phyloP scores from a whole-genome alignment of 352 stramenopile genomes.

The Phytophthora syringae region DNA sequence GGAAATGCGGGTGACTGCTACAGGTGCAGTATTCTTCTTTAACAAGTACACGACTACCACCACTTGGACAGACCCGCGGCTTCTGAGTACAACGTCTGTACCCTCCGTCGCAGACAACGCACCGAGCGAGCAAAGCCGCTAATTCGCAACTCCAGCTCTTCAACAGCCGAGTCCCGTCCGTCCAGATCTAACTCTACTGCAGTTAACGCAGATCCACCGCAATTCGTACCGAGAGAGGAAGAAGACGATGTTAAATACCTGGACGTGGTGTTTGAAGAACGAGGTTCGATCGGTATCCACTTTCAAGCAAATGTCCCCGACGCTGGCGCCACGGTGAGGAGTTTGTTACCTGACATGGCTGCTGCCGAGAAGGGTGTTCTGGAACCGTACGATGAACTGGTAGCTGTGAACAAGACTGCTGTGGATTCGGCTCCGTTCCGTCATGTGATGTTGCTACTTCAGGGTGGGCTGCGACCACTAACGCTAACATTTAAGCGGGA shows the following conservation, averaged over 20 bases:
- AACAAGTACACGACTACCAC: slow-evolving; percentile 76
- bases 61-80: slow-evolving; percentile 77
- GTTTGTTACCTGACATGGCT: slow-evolving; percentile 63
- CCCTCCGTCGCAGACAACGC: slow-evolving; percentile 10
- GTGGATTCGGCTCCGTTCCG: slow-evolving; percentile 77
- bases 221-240: not conserved
- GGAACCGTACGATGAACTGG: slow-evolving; percentile 67
- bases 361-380: slow-evolving; percentile 55
- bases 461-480: slow-evolving; percentile 78
- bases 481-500: slow-evolving; percentile 80
- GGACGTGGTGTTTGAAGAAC: slow-evolving; percentile 81
- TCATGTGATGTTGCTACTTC: slow-evolving; percentile 81
- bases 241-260: slow-evolving; percentile 39
- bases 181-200: slow-evolving; percentile 31
- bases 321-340: slow-evolving; percentile 63
- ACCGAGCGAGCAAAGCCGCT: slow-evolving; percentile 19
- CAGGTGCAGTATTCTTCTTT: slow-evolving; percentile 79
- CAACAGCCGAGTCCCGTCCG: slow-evolving; percentile 14
- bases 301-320: slow-evolving; percentile 84
- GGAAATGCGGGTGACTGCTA: slow-evolving; percentile 83
- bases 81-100: slow-evolving; percentile 24
- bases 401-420: slow-evolving; percentile 80
- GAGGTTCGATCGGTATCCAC: slow-evolving; percentile 78
- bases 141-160: slow-evolving; percentile 15
- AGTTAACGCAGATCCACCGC: slow-evolving; percentile 5